Evolutionary conservation across 2,329 filamentous ascomycete species (phyloP).

Genomic region (Pleomassaria siparia): DNA sequence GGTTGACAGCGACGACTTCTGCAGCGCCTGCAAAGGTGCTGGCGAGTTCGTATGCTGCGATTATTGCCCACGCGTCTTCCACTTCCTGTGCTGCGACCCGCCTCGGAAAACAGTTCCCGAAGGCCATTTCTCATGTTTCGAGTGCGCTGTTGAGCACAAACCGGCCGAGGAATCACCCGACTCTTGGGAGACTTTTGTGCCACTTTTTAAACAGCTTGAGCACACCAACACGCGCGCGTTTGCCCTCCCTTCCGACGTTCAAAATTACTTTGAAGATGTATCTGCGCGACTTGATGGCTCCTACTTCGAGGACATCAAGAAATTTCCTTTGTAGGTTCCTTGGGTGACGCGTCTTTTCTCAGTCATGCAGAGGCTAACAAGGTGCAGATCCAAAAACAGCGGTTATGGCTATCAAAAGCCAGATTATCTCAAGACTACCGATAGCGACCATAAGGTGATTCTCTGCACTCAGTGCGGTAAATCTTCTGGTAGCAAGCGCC

Average conservation of each 20-base stretch:
- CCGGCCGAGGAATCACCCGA: conserved; percentile 27
- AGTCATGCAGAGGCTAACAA: conserved; percentile 24
- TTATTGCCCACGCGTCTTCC: conserved; percentile 85
- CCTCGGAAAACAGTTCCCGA: conserved; percentile 50
- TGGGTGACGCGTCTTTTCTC: conserved; percentile 19
- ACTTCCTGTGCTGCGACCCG: conserved; percentile 85
- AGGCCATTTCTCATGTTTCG: conserved; percentile 73
- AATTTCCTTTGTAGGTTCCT: conserved; percentile 59
- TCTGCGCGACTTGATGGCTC: conserved; percentile 74
- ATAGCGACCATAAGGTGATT: conserved; percentile 71
- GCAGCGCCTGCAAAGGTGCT: conserved; percentile 79
- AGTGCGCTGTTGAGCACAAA: conserved; percentile 29
- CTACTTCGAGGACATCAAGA: conserved; percentile 69
- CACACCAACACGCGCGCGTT: conserved; percentile 72
- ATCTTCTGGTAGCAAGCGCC: conserved; percentile 63
- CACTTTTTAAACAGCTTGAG: conserved; percentile 66
- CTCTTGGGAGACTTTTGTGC: conserved; percentile 51
- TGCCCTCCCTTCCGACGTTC: conserved; percentile 67
- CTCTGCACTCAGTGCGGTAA: conserved; percentile 76
- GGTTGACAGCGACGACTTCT: conserved; percentile 81
- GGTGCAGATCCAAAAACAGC: conserved; percentile 39
- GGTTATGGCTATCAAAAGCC: conserved; percentile 45
- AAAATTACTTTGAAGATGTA: conserved; percentile 78
- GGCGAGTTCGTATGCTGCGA: conserved; percentile 93
- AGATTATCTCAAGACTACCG: conserved; percentile 63